A percentile compares a stretch with the other conserved stretches of the same genome.
phyloP scores from a whole-genome alignment of 2,329 filamentous ascomycete genomes.

The Pleoardoris graminearum region DNA sequence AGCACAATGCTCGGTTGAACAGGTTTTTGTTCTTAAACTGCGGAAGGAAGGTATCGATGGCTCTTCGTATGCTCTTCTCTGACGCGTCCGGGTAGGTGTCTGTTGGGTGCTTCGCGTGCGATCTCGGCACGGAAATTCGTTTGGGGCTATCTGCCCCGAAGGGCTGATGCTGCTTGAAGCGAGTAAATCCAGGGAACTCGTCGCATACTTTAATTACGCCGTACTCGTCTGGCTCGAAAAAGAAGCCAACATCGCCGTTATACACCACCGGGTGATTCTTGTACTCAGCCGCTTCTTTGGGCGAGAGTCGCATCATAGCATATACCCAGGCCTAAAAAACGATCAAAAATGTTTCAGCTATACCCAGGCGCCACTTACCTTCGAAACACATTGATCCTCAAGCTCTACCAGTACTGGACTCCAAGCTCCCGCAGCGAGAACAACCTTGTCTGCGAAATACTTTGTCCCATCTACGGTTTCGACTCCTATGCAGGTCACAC shows the following conservation, averaged over 20 bases:
- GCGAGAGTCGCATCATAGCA: constrained; percentile 56
- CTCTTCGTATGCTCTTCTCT: constrained; percentile 46
- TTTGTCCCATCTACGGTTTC: constrained; percentile 49
- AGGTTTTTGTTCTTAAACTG: constrained; percentile 45
- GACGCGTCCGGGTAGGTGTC: constrained; percentile 49
- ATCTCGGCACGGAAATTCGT: constrained; percentile 56
- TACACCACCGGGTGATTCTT: constrained; percentile 59
- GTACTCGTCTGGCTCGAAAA: constrained; percentile 54
- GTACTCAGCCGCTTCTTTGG: constrained; percentile 54
- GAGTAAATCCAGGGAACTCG: constrained; percentile 58
- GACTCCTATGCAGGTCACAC: constrained; percentile 46
- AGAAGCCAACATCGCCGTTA: constrained; percentile 54
- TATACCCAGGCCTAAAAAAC: constrained; percentile 58
- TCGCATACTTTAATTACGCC: constrained; percentile 59
- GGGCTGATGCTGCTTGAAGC: constrained; percentile 39
- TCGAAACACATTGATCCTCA: constrained; percentile 51
- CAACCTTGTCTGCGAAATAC: constrained; percentile 51
- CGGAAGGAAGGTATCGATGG: constrained; percentile 50
- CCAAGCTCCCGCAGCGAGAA: constrained; percentile 48
- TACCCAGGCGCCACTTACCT: constrained; percentile 57
- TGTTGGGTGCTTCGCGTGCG: constrained; percentile 52
- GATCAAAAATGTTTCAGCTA: too few relatives aligned
- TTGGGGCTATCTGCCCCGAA: constrained; percentile 55
- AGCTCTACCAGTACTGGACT: constrained; percentile 34
- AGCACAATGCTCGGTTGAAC: constrained; percentile 55